A percentile compares a stretch with the other conserved stretches of the same genome.
phyloP scores from a whole-genome alignment of 768 basidiomycete genomes.

The Kwoniella europaea region DNA sequence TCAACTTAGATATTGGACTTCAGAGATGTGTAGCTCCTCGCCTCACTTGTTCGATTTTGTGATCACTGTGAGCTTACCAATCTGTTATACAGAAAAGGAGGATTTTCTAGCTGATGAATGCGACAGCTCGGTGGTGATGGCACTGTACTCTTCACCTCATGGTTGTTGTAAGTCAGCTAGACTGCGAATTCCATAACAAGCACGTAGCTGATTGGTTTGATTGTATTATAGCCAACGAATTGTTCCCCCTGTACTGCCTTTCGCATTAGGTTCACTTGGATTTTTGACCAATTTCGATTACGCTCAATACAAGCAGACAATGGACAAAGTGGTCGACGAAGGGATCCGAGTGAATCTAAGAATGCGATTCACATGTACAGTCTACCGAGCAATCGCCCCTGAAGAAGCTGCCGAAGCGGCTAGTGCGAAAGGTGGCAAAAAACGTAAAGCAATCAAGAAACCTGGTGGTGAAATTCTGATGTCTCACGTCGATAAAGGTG shows the following conservation, averaged over 20 bases:
- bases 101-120: conserved; percentile 16
- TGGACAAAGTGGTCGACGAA: conserved; percentile 87
- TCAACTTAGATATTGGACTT: conserved; percentile 96
- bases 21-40: conserved; percentile 87
- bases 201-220: not conserved
- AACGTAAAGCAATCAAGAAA: conserved; percentile 81
- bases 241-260: conserved; percentile 97
- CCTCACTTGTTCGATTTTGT: conserved; percentile 98
- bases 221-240: conserved; percentile 69
- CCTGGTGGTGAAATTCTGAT: conserved; percentile 95
- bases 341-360: conserved; percentile 97
- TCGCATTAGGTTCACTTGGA: conserved; percentile 94
- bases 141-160: conserved; percentile 97
- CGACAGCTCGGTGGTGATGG: conserved; percentile 93
- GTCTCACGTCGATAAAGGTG: conserved; percentile 84
- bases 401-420: conserved; percentile 67
- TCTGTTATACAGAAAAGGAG: not conserved
- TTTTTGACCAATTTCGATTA: conserved; percentile 99
- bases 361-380: conserved; percentile 99
- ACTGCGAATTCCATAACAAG: not conserved
- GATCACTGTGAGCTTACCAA: conserved; percentile 72
- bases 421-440: conserved; percentile 35
- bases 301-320: conserved; percentile 77
- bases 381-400: conserved; percentile 84
- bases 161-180: conserved; percentile 70